Evolutionary conservation across 1,139 yeast species (phyloP).

Genomic region (Scheffersomyces insectosa): DNA sequence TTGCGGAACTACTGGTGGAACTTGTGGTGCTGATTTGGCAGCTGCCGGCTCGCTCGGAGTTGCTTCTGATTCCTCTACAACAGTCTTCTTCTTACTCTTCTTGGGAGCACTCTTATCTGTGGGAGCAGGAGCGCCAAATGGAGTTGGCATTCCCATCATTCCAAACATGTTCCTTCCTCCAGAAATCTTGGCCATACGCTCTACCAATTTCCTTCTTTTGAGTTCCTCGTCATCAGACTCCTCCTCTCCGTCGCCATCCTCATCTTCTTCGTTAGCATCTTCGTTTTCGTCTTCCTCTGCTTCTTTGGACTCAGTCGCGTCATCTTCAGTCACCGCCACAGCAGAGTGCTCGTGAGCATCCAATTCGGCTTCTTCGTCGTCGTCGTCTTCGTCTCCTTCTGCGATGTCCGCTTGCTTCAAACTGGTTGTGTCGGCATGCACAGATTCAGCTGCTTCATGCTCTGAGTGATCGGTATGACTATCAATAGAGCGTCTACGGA

Average conservation of each 20-base stretch:
- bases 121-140: constrained; percentile 49
- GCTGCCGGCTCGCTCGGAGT: background rate
- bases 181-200: constrained; percentile 93
- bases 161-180: constrained; percentile 91
- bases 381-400: constrained; percentile 5
- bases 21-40: background rate
- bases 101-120: constrained; percentile 14
- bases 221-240: constrained; percentile 74
- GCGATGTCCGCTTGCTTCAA: constrained; percentile 1
- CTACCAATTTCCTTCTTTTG: constrained; percentile 76
- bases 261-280: constrained; percentile 16
- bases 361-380: constrained; percentile 5
- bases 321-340: background rate
- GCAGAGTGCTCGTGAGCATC: background rate
- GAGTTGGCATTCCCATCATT: constrained; percentile 69
- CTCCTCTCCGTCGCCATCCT: constrained; percentile 25
- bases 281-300: constrained; percentile 10
- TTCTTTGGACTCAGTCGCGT: constrained; percentile 15
- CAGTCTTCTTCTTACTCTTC: constrained; percentile 9
- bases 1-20: constrained; percentile 9
- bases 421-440: background rate
- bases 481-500: background rate
- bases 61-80: background rate
- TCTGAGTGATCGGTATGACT: background rate
- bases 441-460: constrained; percentile 2